These are phyloP conservation scores for Alternaria novae-zelandiae DNA, from an alignment of 2,329 filamentous ascomycete genomes.

Conservation along the genomic window DNA sequence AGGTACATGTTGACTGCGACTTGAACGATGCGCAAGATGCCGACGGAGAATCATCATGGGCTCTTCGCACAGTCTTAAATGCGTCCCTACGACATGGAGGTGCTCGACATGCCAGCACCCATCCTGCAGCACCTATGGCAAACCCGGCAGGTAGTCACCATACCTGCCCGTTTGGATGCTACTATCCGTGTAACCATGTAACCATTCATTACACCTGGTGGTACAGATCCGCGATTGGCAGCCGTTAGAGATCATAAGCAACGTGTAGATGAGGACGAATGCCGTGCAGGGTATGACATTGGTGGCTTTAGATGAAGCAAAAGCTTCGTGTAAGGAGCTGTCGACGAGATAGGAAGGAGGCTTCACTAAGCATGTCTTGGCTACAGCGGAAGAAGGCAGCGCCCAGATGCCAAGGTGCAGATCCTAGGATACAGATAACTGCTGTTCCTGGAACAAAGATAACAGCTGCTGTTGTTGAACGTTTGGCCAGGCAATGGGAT, in stretches of 20 bases:
- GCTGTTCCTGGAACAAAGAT: not conserved
- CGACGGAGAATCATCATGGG: not conserved
- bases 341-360: conserved; percentile 43
- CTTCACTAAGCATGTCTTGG: conserved; percentile 38
- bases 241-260: conserved; percentile 15
- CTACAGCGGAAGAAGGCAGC: conserved; percentile 16
- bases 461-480: not conserved
- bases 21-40: conserved; percentile 7
- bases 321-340: conserved; percentile 33
- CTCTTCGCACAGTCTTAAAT: conserved; percentile 29
- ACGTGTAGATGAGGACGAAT: conserved; percentile 28
- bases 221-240: conserved; percentile 31
- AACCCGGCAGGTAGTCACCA: conserved; percentile 37
- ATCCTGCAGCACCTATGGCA: conserved; percentile 22
- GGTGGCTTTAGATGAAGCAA: conserved; percentile 39
- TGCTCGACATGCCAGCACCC: conserved; percentile 14
- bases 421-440: conserved; percentile 9
- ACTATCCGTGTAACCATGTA: conserved; percentile 21
- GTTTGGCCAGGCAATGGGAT: not conserved
- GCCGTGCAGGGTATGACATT: conserved; percentile 31
- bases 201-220: conserved; percentile 13
- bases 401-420: conserved; percentile 26
- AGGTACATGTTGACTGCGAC: conserved; percentile 33
- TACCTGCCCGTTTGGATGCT: conserved; percentile 37
- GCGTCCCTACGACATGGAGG: conserved; percentile 9